A percentile compares a stretch with the other conserved stretches of the same genome.
Conservation (phyloP, 1,284 basidiomycete species). For the Ustilago nuda region DNA sequence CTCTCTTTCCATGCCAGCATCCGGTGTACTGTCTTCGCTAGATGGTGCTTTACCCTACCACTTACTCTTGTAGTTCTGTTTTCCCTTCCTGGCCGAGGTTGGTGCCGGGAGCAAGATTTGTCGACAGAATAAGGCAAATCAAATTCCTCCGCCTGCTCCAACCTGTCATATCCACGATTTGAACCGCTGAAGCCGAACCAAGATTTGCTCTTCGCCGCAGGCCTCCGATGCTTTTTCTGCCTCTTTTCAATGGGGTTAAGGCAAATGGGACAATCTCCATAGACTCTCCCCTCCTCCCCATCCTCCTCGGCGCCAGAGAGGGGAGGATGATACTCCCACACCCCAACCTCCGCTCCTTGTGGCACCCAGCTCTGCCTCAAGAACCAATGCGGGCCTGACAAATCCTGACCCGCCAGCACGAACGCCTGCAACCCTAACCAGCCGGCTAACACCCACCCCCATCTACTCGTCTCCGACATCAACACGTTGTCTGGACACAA, state of each 20-base stretch:
- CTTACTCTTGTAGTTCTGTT: background rate
- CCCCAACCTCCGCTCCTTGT: constrained; percentile 6
- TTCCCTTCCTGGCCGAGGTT: background rate
- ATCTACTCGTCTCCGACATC: constrained; percentile 79
- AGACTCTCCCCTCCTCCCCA: constrained; percentile 3
- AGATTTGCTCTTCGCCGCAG: background rate
- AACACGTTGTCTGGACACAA: constrained; percentile 85
- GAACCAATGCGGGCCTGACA: constrained; percentile 84
- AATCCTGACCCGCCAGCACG: constrained; percentile 80
- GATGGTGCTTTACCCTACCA: background rate
- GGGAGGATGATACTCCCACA: constrained; percentile 45
- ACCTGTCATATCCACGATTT: constrained; percentile 12
- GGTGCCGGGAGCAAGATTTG: background rate
- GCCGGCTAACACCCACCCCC: constrained; percentile 76
- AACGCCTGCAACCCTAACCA: constrained; percentile 78
- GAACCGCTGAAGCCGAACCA: background rate
- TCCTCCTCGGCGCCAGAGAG: constrained; percentile 5
- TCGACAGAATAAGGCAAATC: constrained; percentile 20
- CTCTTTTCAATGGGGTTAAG: constrained; percentile 28
- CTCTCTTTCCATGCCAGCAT: constrained; percentile 15
- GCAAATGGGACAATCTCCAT: constrained; percentile 44
- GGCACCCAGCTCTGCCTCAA: constrained; percentile 71
- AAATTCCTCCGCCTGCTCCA: constrained; percentile 22
- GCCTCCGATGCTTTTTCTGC: background rate
- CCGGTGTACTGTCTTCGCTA: constrained; percentile 8